phyloP scores from a whole-genome alignment of 2,329 filamentous ascomycete genomes.

The Pseudocercospora pini-densiflorae region DNA sequence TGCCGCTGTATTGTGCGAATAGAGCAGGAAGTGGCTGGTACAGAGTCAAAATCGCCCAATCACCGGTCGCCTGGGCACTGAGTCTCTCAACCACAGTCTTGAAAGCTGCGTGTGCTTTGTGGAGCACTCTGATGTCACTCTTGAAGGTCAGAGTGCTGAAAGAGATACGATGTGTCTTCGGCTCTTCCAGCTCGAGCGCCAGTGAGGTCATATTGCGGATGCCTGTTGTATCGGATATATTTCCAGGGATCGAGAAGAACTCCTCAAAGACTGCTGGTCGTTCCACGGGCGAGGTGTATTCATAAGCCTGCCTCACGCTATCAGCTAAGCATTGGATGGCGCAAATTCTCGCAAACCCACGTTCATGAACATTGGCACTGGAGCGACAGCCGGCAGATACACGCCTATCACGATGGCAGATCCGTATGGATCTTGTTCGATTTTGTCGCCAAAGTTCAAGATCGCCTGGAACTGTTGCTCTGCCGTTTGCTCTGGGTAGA shows the following conservation, averaged over 20 bases:
- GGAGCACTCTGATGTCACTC: slow-evolving; percentile 24
- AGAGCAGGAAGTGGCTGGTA: slow-evolving; percentile 35
- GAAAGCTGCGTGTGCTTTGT: slow-evolving; percentile 22
- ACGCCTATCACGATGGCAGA: slow-evolving; percentile 21
- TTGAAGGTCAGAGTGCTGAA: slow-evolving; percentile 26
- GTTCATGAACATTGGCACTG: slow-evolving; percentile 22
- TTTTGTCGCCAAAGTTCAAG: slow-evolving; percentile 22
- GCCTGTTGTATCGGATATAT: slow-evolving; percentile 25
- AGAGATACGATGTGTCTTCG: slow-evolving; percentile 18
- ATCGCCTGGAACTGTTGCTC: slow-evolving; percentile 20
- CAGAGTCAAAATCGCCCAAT: slow-evolving; percentile 14
- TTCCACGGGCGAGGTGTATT: slow-evolving; percentile 22
- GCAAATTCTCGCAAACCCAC: not conserved
- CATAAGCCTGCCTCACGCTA: slow-evolving; percentile 9
- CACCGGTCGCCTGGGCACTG: slow-evolving; percentile 11
- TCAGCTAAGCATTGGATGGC: not conserved
- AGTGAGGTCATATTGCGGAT: slow-evolving; percentile 27
- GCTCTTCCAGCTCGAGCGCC: slow-evolving; percentile 21
- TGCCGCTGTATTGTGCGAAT: slow-evolving; percentile 39
- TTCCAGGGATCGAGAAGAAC: slow-evolving; percentile 21
- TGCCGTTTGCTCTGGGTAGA: slow-evolving; percentile 19
- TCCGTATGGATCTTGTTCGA: slow-evolving; percentile 22
- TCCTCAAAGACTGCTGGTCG: slow-evolving; percentile 22
- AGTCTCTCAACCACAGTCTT: slow-evolving; percentile 10
- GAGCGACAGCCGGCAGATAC: slow-evolving; percentile 14